Evolutionary conservation across 1,284 basidiomycete genomes (phyloP), one percentile per base, ranked within the genome.

Genomic region (Schizopora paradoxa): DNA sequence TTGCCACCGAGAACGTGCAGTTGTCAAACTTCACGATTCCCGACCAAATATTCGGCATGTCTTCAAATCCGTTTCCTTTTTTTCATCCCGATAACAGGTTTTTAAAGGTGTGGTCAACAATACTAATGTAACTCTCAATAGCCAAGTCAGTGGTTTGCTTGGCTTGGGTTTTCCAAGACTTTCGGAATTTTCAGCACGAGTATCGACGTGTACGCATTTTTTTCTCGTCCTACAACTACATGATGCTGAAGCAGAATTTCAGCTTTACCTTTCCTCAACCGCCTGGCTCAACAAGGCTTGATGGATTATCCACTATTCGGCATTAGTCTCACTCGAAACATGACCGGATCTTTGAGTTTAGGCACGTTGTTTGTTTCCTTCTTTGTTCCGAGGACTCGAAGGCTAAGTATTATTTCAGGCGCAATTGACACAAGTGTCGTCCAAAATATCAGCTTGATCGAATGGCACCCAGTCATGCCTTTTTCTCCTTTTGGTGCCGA

Each of bases 271-370:
- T 80, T 86, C 62, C 71, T 88, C 37, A 66, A 74, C 2, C 70
- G 64, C 14, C 65, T 88, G 43, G 76, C 79, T 10, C 70, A 81
- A 48, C 68, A 74, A 53, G 85, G 83, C 10, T 61, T 72, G 25
- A 62, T 89, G 35, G 74, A 77, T 33, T 89, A 87, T 58, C 86
- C 86, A 0, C 57, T 89, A 6, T 87, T 88, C 55, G 83, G 81
- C 14, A 53, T 89, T 25, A 79, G 72, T 54, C 65, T 89, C 50
- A 75, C 76, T 1, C 66, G 70, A 34, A 77, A 82, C 55, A 58
- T 64, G 2, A 72, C 68, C 19, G 86, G 86, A 4, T 74, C 77
- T 10, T 64, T 89, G 14, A 64, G 83, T 2, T 56, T 89, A 11
- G 85, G 84, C 82, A 55, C 41, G 64, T 52, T 4, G 19, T n/a